Evolutionary conservation across 1,139 yeast species (phyloP), one percentile per base, ranked within the genome.

Genomic region (Sugiyamaella sp.): DNA sequence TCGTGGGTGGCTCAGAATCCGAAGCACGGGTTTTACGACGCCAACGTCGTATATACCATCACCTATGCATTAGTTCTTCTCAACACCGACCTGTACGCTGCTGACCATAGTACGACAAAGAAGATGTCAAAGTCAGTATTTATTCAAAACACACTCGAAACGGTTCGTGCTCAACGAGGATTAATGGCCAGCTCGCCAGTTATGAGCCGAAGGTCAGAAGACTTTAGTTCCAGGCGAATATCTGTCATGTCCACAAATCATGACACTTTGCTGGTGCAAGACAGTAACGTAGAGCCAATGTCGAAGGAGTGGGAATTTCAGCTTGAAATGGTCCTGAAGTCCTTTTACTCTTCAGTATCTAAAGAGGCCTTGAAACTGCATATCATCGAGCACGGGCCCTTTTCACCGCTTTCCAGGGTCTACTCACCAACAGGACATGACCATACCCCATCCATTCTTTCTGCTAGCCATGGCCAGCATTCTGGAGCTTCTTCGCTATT

Each of bases 1-100:
- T 80, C 85, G 49, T 89, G 91, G 86, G 80, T 67, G 66, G 72
- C 66, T 68, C 76, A 71, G 71, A 77, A 71, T 74, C 82, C 58
- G 4, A 24, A 50, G 33, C 69, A 71, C 43, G 74, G 79, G 9
- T 81, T 83, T 62, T 77, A 77, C 43, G 81, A 82, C 65, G 77
- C 80, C 54, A 86, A 81, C 63, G 80, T 84, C 47, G 83, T 86
- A 56, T 89, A 88, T 67, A 82, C 89, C 45, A 78, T 87, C 12
- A 77, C 88, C 46, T 89, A 88, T 69, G 80, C 90, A 8, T 73
- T 89, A 63, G 77, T 89, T 53, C 76, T 89, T 54, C 74, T 88
- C 54, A 89, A 89, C 56, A 71, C 75, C 1, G 75, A 72, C 55
- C 57, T 71, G 4, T 68, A 71, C 54, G 69, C 69, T 12, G 69